Percentiles rank a stretch among this genome's conserved stretches.
These are phyloP conservation scores for Rhizopogon vesiculosus DNA, from an alignment of 768 basidiomycete genomes.

Conservation along the genomic window DNA sequence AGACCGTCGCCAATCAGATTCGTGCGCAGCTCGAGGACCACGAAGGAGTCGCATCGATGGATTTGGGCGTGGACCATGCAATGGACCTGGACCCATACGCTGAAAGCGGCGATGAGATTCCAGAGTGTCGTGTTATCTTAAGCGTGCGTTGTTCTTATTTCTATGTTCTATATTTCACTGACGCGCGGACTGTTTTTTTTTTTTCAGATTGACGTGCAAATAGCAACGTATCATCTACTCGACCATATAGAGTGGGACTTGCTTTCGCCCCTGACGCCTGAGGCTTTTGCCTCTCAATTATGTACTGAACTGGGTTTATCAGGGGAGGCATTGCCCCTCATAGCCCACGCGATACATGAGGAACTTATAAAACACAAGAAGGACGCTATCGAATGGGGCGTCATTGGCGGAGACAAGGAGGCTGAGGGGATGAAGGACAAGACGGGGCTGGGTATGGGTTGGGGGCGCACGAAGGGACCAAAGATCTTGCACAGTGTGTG, in stretches of 20 bases:
- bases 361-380: conserved; percentile 94
- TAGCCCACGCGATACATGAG: conserved; percentile 92
- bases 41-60: conserved; percentile 75
- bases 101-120: conserved; percentile 49
- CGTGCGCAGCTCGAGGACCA: conserved; percentile 89
- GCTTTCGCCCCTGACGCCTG: conserved; percentile 86
- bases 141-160: conserved; percentile 40
- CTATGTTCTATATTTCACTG: background rate
- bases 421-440: conserved; percentile 69
- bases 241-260: conserved; percentile 99
- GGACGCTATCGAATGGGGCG: conserved; percentile 91
- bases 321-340: conserved; percentile 83
- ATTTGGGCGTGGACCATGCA: conserved; percentile 41
- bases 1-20: conserved; percentile 83
- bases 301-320: conserved; percentile 84
- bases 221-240: conserved; percentile 83
- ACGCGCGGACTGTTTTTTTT: background rate
- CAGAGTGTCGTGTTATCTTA: conserved; percentile 79
- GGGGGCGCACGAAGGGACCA: conserved; percentile 75
- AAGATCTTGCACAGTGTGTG: conserved; percentile 83
- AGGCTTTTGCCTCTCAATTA: conserved; percentile 74
- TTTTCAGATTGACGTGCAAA: conserved; percentile 89
- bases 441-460: conserved; percentile 73
- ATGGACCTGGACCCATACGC: conserved; percentile 33
- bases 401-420: conserved; percentile 64